A percentile compares a stretch with the other conserved stretches of the same genome.
These are phyloP conservation scores for Babesia ovis DNA, from an alignment of 169 alveolate genomes.

Conservation along the genomic window DNA sequence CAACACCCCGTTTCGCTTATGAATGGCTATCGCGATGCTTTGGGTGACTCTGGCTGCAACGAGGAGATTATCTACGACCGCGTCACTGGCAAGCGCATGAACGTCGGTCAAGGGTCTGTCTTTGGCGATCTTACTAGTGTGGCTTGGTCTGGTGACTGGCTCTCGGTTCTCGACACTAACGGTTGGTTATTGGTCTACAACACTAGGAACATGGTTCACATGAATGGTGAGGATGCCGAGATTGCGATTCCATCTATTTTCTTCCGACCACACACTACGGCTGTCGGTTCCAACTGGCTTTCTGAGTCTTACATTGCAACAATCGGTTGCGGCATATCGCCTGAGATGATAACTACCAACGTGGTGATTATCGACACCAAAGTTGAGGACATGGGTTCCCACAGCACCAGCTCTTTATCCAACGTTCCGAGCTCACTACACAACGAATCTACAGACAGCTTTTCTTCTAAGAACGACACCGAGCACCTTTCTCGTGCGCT, in stretches of 20 bases:
- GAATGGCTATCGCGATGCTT: constrained; percentile 9
- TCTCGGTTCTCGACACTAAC: constrained; percentile 37
- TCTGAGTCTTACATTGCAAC: constrained; percentile 49
- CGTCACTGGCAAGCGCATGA: constrained; percentile 1
- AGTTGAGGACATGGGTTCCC: background rate
- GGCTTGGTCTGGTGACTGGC: constrained; percentile 58
- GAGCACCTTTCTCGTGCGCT: constrained; percentile 20
- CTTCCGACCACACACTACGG: constrained; percentile 49
- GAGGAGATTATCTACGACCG: constrained; percentile 6
- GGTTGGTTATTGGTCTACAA: constrained; percentile 60
- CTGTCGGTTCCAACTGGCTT: constrained; percentile 39
- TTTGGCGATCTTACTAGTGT: constrained; percentile 55
- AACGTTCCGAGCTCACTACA: background rate
- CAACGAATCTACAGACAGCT: background rate
- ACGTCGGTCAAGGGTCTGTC: constrained; percentile 38
- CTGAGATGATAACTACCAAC: constrained; percentile 18
- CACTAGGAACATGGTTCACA: constrained; percentile 39
- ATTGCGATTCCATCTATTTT: constrained; percentile 45
- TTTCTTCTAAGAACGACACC: background rate
- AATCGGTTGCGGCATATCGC: constrained; percentile 41
- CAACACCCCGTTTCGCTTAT: constrained; percentile 44
- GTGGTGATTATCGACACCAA: constrained; percentile 17
- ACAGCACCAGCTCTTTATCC: background rate
- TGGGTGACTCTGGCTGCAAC: background rate
- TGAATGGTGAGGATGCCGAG: constrained; percentile 9